Conservation (phyloP, 345 rosid genomes). For the Boechera divaricarpa region DNA sequence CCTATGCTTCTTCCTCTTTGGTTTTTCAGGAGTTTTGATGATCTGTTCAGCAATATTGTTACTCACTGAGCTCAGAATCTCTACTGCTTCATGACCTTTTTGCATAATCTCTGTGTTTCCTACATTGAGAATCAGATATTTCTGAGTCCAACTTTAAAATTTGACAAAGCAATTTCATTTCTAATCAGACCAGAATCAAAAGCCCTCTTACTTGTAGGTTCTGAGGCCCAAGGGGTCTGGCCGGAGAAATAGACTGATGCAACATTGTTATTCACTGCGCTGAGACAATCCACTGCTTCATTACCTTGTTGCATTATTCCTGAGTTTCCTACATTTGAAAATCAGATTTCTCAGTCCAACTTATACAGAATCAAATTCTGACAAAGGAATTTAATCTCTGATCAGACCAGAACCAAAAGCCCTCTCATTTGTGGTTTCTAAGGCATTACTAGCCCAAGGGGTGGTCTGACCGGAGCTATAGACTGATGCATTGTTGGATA, state of each 20-base stretch:
- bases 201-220: constrained; percentile 25
- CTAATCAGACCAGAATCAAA: constrained; percentile 3
- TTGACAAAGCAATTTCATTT: background rate
- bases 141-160: background rate
- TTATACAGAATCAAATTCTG: background rate
- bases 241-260: constrained; percentile 38
- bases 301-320: constrained; percentile 41
- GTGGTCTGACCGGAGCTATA: constrained; percentile 1
- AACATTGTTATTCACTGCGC: constrained; percentile 41
- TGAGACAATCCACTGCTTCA: constrained; percentile 6
- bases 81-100: constrained; percentile 28
- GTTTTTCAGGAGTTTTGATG: constrained; percentile 68
- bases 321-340: constrained; percentile 1
- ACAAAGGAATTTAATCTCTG: background rate
- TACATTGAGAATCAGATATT: constrained; percentile 6
- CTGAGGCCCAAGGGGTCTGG: background rate
- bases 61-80: constrained; percentile 32
- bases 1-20: constrained; percentile 81
- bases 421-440: constrained; percentile 25
- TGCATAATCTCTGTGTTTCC: constrained; percentile 35
- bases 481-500: constrained; percentile 55
- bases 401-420: constrained; percentile 5
- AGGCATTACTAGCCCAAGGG: background rate
- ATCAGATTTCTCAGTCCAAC: background rate
- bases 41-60: constrained; percentile 47